Conservation (phyloP, 805 yeast species). For the Zygoascus ofunaensis region DNA sequence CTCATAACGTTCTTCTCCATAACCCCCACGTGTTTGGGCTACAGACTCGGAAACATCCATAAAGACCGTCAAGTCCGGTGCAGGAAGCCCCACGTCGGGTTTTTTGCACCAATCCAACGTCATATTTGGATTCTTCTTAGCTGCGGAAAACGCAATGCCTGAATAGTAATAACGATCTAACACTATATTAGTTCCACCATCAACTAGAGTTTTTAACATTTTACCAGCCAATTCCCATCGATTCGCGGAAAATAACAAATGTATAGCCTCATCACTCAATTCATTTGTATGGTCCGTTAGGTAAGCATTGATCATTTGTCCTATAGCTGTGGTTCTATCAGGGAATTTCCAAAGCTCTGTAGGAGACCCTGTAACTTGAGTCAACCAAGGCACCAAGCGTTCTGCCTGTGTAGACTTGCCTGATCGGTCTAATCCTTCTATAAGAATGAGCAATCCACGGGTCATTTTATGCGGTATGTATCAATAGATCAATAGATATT, state of each 20-base stretch:
- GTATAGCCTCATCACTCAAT: constrained; percentile 72
- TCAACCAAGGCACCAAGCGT: constrained; percentile 28
- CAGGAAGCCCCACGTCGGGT: constrained; percentile 79
- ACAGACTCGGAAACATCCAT: constrained; percentile 48
- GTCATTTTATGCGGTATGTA: constrained; percentile 9
- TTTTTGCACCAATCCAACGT: constrained; percentile 66
- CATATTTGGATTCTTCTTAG: constrained; percentile 48
- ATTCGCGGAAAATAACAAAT: constrained; percentile 82
- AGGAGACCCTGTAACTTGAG: constrained; percentile 25
- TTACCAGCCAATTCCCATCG: constrained; percentile 72
- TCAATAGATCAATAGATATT: too few species aligned
- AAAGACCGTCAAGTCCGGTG: constrained; percentile 77
- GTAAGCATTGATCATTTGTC: constrained; percentile 66
- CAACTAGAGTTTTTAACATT: constrained; percentile 37
- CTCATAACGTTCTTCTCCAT: constrained; percentile 94
- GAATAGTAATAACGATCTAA: constrained; percentile 87
- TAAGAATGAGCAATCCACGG: constrained; percentile 69
- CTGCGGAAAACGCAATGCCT: constrained; percentile 86
- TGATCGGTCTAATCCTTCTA: constrained; percentile 92
- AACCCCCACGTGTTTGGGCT: constrained; percentile 53
- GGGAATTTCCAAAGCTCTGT: constrained; percentile 69
- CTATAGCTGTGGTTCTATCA: constrained; percentile 75
- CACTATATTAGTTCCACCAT: constrained; percentile 49
- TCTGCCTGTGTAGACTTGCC: constrained; percentile 85
- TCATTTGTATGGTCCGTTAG: constrained; percentile 33